These are phyloP conservation scores for Microbotryum violaceum DNA, from an alignment of 1,284 basidiomycete genomes.

Conservation along the genomic window DNA sequence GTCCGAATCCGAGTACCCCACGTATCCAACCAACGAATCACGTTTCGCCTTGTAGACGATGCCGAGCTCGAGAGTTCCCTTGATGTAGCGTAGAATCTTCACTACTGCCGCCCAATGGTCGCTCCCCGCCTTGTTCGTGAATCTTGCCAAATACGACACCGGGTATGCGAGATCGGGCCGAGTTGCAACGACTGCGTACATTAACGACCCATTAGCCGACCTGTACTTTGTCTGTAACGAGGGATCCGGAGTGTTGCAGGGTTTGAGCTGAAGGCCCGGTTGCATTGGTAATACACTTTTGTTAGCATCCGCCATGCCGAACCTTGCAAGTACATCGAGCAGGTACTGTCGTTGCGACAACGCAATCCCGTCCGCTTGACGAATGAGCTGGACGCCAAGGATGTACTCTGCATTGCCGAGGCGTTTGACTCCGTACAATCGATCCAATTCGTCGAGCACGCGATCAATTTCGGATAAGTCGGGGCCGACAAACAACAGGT, in stretches of 20 bases:
- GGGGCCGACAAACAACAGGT: constrained; percentile 37
- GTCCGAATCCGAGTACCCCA: constrained; percentile 5
- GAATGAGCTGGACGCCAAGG: constrained; percentile 40
- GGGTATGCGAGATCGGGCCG: constrained; percentile 40
- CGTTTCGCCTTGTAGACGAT: constrained; percentile 22
- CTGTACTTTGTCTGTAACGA: background rate
- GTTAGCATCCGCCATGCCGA: constrained; percentile 36
- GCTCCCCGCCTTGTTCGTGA: constrained; percentile 33
- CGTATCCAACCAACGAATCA: background rate
- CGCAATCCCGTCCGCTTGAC: constrained; percentile 35
- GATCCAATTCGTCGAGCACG: constrained; percentile 34
- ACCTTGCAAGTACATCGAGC: constrained; percentile 39
- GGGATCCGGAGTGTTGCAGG: background rate
- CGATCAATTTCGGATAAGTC: constrained; percentile 24
- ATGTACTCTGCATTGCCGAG: constrained; percentile 39
- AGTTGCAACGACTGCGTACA: constrained; percentile 39
- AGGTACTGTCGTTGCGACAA: constrained; percentile 41
- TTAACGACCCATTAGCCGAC: constrained; percentile 35
- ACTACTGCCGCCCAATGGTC: constrained; percentile 36
- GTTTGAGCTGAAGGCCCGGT: constrained; percentile 6
- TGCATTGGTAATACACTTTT: background rate
- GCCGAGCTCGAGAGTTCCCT: constrained; percentile 8
- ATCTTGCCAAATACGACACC: constrained; percentile 38
- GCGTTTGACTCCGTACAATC: constrained; percentile 38
- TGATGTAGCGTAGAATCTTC: constrained; percentile 33